phyloP scores from a whole-genome alignment of 257 asterid genomes.

The Solanum bukasovii region DNA sequence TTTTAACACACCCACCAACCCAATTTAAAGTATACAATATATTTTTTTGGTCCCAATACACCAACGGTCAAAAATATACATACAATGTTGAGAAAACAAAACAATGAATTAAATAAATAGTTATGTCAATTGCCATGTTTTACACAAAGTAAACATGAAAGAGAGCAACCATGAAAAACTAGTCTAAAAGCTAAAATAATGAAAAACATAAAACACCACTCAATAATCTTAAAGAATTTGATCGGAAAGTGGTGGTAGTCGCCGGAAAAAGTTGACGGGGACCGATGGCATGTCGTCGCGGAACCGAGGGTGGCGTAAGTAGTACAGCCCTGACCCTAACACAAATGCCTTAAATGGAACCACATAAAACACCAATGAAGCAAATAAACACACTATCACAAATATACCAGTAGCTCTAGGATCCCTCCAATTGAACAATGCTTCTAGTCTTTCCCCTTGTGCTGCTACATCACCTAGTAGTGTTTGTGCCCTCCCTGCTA shows the following conservation, averaged over 20 bases:
- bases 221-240: conserved; percentile 40
- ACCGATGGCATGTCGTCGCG: conserved; percentile 82
- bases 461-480: conserved; percentile 78
- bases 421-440: conserved; percentile 82
- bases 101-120: not conserved
- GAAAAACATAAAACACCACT: not conserved
- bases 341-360: conserved; percentile 63
- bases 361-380: conserved; percentile 55
- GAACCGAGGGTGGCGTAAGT: conserved; percentile 84
- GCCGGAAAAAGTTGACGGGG: conserved; percentile 66
- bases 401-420: conserved; percentile 81
- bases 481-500: conserved; percentile 83
- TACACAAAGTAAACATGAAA: not conserved
- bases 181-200: not conserved
- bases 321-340: conserved; percentile 54
- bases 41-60: not conserved
- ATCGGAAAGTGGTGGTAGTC: conserved; percentile 78
- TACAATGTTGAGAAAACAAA: not conserved
- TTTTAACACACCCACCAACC: not conserved
- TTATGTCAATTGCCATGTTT: not conserved
- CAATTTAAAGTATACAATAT: not conserved
- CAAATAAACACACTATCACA: conserved; percentile 47
- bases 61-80: not conserved
- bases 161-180: not conserved
- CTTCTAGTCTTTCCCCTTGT: conserved; percentile 85